phyloP scores from a whole-genome alignment of 371 early-diverging fungal species.

The Syncephalastrum monosporum region DNA sequence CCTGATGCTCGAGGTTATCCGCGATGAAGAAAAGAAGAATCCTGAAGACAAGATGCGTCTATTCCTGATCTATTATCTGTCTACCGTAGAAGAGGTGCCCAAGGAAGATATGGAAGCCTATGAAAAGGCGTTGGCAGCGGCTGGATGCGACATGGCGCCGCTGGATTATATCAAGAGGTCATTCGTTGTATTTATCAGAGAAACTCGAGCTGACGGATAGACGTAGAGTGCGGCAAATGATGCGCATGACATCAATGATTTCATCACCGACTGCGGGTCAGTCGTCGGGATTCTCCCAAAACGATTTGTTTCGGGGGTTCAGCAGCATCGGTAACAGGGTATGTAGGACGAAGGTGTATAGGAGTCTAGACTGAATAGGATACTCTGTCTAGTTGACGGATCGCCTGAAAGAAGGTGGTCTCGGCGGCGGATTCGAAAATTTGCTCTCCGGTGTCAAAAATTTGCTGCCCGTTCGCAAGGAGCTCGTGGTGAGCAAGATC shows the following conservation, averaged over 20 bases:
- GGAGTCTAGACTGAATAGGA: not conserved
- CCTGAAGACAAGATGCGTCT: slow-evolving; percentile 91
- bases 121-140: slow-evolving; percentile 73
- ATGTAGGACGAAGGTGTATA: slow-evolving; percentile 4
- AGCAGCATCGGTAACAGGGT: slow-evolving; percentile 87
- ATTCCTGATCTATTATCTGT: slow-evolving; percentile 85
- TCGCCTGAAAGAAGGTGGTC: slow-evolving; percentile 75
- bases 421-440: slow-evolving; percentile 80
- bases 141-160: slow-evolving; percentile 74
- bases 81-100: slow-evolving; percentile 67
- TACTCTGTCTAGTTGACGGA: slow-evolving; percentile 62
- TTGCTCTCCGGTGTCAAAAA: slow-evolving; percentile 94
- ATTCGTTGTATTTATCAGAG: not conserved
- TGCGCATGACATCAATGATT: slow-evolving; percentile 66
- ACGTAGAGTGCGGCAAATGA: slow-evolving; percentile 65
- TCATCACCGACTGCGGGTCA: slow-evolving; percentile 49
- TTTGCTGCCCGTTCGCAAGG: slow-evolving; percentile 85
- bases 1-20: slow-evolving; percentile 78
- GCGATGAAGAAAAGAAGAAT: slow-evolving; percentile 75
- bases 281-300: slow-evolving; percentile 50
- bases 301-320: slow-evolving; percentile 64
- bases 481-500: slow-evolving; percentile 82
- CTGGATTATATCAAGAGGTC: slow-evolving; percentile 82
- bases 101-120: slow-evolving; percentile 81
- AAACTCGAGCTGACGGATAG: slow-evolving; percentile 5